phyloP scores from a whole-genome alignment of 805 yeast species.

The Wickerhamomyces rabaulensis region DNA sequence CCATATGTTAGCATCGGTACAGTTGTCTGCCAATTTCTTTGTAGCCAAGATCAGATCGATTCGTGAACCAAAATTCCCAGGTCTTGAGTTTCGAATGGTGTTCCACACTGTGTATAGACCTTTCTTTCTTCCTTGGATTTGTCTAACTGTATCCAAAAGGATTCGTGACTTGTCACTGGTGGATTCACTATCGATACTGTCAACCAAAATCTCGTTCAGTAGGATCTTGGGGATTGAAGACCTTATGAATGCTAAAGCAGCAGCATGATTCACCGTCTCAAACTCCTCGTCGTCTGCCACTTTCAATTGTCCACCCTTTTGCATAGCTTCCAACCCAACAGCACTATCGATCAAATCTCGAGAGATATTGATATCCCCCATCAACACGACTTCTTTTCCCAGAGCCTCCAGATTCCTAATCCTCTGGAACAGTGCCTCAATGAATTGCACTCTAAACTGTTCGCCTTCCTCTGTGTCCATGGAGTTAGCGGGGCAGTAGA shows the following conservation, averaged over 20 bases:
- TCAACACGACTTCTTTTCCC: constrained; percentile 67
- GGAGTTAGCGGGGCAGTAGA: constrained; percentile 93
- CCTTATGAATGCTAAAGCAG: constrained; percentile 31
- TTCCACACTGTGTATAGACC: constrained; percentile 93
- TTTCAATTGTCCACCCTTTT: constrained; percentile 32
- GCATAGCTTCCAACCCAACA: constrained; percentile 48
- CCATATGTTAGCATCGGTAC: constrained; percentile 48
- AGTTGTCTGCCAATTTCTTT: constrained; percentile 25
- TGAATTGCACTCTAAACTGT: constrained; percentile 49
- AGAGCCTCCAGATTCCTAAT: constrained; percentile 44
- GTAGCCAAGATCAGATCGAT: constrained; percentile 71
- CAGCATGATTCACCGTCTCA: constrained; percentile 28
- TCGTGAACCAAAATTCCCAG: constrained; percentile 82
- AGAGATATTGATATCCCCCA: constrained; percentile 88
- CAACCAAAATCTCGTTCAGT: constrained; percentile 40
- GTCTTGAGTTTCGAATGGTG: constrained; percentile 67
- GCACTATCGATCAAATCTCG: constrained; percentile 82
- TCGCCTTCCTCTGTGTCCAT: constrained; percentile 64
- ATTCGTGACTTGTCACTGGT: constrained; percentile 32
- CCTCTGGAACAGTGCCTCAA: constrained; percentile 55
- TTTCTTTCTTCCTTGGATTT: constrained; percentile 47
- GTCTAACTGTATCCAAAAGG: constrained; percentile 56
- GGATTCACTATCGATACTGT: constrained; percentile 25
- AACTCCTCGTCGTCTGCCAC: constrained; percentile 24
- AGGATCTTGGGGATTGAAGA: constrained; percentile 37